Conservation (phyloP, 1,139 yeast species). For the Blastobotrys illinoisensis region DNA sequence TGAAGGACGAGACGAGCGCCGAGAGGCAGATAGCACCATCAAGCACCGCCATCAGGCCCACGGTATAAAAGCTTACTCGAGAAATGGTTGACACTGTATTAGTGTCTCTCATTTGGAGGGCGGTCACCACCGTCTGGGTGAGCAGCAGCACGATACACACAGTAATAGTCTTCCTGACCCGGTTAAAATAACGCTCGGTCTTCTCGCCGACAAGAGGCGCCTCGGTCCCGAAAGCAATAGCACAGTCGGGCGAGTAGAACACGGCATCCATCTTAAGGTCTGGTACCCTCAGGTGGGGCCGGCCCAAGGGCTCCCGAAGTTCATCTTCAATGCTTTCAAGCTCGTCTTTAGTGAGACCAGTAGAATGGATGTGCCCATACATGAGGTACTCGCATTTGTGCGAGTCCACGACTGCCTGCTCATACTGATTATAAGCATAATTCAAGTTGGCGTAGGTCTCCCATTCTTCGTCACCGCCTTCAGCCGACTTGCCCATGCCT, state of each 20-base stretch:
- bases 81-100: conserved; percentile 77
- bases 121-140: conserved; percentile 44
- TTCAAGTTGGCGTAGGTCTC: neutral
- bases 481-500: neutral
- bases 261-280: conserved; percentile 50
- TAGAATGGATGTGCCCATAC: conserved; percentile 62
- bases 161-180: conserved; percentile 28
- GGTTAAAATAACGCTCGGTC: conserved; percentile 46
- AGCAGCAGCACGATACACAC: conserved; percentile 43
- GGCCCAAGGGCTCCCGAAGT: conserved; percentile 61
- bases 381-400: conserved; percentile 66
- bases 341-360: conserved; percentile 48
- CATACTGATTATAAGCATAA: conserved; percentile 47
- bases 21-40: conserved; percentile 67
- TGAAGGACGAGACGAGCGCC: conserved; percentile 53
- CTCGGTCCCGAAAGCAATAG: conserved; percentile 44
- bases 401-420: conserved; percentile 31
- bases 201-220: conserved; percentile 49
- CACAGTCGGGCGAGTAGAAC: conserved; percentile 88
- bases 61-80: conserved; percentile 59
- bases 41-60: conserved; percentile 49
- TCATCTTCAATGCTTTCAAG: conserved; percentile 65
- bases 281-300: conserved; percentile 64
- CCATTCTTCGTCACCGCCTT: neutral
- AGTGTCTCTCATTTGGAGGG: conserved; percentile 63